phyloP scores from a whole-genome alignment of 805 yeast species.

The Kluyveromyces starmeri region DNA sequence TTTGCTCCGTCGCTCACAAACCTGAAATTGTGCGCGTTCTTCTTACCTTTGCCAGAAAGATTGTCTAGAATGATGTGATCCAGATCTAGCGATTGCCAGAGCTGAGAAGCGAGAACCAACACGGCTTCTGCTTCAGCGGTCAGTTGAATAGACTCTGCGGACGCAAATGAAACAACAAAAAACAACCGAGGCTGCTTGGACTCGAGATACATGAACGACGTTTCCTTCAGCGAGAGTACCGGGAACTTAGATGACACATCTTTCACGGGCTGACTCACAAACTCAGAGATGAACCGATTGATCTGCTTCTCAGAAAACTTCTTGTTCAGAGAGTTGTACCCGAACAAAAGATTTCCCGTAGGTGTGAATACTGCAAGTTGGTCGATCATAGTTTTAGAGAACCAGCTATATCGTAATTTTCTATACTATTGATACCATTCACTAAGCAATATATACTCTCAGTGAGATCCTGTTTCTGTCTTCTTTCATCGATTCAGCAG shows the following conservation, averaged over 20 bases:
- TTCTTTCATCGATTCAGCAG: too few relatives aligned
- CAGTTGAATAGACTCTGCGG: slow-evolving; percentile 33
- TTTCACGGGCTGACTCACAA: slow-evolving; percentile 19
- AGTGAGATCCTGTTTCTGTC: too few relatives aligned
- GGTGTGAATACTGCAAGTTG: slow-evolving; percentile 26
- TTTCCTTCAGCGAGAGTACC: slow-evolving; percentile 9
- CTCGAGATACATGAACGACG: slow-evolving; percentile 19
- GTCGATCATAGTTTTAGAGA: slow-evolving; percentile 27
- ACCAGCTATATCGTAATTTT: too few relatives aligned
- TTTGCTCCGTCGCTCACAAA: slow-evolving; percentile 24
- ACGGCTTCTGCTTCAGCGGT: slow-evolving; percentile 37
- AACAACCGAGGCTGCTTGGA: slow-evolving; percentile 28
- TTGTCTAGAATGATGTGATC: slow-evolving; percentile 26
- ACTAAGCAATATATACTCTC: too few relatives aligned
- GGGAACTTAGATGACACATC: slow-evolving; percentile 12
- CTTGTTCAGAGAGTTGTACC: slow-evolving; percentile 21
- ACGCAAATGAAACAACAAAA: slow-evolving; percentile 35
- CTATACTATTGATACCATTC: too few relatives aligned
- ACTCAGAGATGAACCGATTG: slow-evolving; percentile 21
- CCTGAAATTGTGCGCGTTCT: slow-evolving; percentile 23
- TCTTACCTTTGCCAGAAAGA: slow-evolving; percentile 22
- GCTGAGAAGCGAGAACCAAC: slow-evolving; percentile 27
- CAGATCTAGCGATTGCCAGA: slow-evolving; percentile 30
- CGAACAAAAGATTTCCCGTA: slow-evolving; percentile 25
- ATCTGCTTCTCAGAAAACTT: slow-evolving; percentile 24